phyloP scores from a whole-genome alignment of 371 early-diverging fungal species.

The Lichtheimia ramosa region DNA sequence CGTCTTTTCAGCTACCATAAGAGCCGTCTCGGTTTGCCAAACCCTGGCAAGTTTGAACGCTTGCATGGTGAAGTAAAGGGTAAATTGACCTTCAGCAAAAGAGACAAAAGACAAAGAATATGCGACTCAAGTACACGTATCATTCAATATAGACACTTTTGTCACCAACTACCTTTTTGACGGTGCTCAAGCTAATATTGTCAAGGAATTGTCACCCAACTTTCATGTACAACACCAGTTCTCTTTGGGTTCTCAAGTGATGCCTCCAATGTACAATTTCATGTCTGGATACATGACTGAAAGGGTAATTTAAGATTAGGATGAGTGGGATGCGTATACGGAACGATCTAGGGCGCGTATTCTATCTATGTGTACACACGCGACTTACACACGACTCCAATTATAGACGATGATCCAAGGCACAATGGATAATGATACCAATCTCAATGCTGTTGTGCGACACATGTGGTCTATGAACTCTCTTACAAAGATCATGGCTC shows the following conservation, averaged over 20 bases:
- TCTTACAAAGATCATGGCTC: constrained; percentile 79
- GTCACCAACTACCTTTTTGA: constrained; percentile 87
- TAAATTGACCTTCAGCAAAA: constrained; percentile 21
- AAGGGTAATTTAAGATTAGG: constrained; percentile 26
- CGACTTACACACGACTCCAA: background rate
- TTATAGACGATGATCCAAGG: constrained; percentile 75
- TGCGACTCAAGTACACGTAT: background rate
- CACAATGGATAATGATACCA: constrained; percentile 86
- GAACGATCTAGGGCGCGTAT: background rate
- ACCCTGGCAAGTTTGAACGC: constrained; percentile 87
- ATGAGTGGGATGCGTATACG: no score
- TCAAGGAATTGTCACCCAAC: constrained; percentile 86
- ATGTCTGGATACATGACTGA: constrained; percentile 73
- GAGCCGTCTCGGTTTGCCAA: constrained; percentile 70
- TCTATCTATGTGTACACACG: background rate
- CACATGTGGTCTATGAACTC: constrained; percentile 43
- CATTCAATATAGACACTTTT: constrained; percentile 62
- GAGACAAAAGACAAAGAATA: background rate
- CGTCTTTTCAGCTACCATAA: constrained; percentile 62
- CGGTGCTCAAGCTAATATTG: constrained; percentile 93
- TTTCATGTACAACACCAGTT: constrained; percentile 95
- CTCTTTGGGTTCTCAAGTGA: constrained; percentile 80
- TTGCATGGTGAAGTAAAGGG: constrained; percentile 86
- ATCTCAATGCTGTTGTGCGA: constrained; percentile 50
- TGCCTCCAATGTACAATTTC: constrained; percentile 91